These are phyloP conservation scores for Trichoderma sp. DNA, from an alignment of 2,329 filamentous ascomycete species.

Conservation along the genomic window DNA sequence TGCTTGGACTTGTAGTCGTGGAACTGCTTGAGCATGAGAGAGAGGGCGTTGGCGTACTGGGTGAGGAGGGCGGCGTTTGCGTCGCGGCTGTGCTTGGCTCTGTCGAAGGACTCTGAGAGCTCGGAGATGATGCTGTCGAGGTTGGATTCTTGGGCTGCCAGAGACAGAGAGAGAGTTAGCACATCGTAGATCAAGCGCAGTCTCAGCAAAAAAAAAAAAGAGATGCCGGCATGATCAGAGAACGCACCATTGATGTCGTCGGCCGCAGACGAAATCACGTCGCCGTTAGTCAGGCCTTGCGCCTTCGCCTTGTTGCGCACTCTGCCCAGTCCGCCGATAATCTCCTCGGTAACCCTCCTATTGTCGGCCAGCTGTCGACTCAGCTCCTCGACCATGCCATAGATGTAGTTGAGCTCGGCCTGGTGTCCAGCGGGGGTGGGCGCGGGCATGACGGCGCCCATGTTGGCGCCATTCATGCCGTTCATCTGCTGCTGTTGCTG, in stretches of 20 bases:
- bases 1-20: slow-evolving; percentile 64
- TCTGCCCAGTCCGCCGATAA: slow-evolving; percentile 59
- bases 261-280: slow-evolving; percentile 53
- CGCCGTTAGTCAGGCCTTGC: slow-evolving; percentile 54
- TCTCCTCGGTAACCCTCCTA: slow-evolving; percentile 58
- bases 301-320: slow-evolving; percentile 56
- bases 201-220: neutral
- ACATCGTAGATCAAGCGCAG: neutral
- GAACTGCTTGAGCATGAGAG: slow-evolving; percentile 59
- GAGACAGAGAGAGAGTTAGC: neutral
- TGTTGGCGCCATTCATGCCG: slow-evolving; percentile 48
- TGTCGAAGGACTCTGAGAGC: slow-evolving; percentile 60
- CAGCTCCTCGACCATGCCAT: slow-evolving; percentile 64
- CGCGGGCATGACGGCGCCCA: slow-evolving; percentile 47
- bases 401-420: slow-evolving; percentile 65
- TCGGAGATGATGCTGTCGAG: slow-evolving; percentile 60
- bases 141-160: slow-evolving; percentile 54
- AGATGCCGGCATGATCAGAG: neutral
- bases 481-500: slow-evolving; percentile 39
- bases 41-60: slow-evolving; percentile 56
- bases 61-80: slow-evolving; percentile 57
- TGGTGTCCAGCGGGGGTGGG: slow-evolving; percentile 66
- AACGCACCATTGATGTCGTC: slow-evolving; percentile 55
- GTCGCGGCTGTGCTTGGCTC: slow-evolving; percentile 57
- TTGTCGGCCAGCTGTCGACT: slow-evolving; percentile 62